phyloP scores from a whole-genome alignment of 1,284 basidiomycete genomes.

The Ganoderma meredithae region DNA sequence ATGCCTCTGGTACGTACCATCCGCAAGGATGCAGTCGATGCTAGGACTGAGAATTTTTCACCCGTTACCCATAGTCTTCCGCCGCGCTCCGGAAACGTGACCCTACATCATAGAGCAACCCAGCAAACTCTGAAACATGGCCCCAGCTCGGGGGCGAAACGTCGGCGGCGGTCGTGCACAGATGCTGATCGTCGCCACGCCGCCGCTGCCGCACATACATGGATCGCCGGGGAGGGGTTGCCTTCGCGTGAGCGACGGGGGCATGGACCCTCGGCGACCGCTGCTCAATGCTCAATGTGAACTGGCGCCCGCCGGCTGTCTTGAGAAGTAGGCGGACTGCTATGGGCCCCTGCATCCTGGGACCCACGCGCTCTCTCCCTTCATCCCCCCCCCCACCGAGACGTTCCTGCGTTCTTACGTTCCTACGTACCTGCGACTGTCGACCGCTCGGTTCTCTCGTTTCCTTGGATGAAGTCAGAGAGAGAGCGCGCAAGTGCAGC shows the following conservation, averaged over 20 bases:
- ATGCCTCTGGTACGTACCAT: no score
- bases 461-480: no score
- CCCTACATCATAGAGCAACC: no score
- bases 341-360: neutral
- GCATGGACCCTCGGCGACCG: neutral
- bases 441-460: neutral
- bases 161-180: neutral
- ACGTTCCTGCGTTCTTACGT: no score
- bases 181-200: neutral
- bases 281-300: no score
- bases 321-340: neutral
- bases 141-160: no score
- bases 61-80: no score
- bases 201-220: neutral
- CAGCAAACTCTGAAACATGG: no score
- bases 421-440: no score
- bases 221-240: neutral
- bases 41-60: no score
- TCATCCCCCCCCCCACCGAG: no score
- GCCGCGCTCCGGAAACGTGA: neutral
- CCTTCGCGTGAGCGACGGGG: neutral
- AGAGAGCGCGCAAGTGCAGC: neutral
- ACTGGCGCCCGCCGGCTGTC: constrained; percentile 6
- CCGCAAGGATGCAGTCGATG: no score
- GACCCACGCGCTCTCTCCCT: neutral